phyloP scores from a whole-genome alignment of 2,329 filamentous ascomycete species.

The Microcera coccophila region DNA sequence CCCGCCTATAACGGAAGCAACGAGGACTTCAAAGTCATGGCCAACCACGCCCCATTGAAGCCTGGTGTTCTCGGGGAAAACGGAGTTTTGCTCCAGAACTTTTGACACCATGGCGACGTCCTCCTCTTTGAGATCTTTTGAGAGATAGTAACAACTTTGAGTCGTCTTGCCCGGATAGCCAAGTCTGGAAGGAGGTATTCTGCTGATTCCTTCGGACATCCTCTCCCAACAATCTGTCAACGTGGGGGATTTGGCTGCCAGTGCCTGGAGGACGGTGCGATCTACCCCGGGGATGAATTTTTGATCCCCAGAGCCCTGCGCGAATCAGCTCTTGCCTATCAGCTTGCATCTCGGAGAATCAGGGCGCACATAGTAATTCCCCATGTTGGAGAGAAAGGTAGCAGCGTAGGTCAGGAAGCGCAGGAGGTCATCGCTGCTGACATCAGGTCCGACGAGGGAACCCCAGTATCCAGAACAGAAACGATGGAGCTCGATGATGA shows the following conservation, averaged over 20 bases:
- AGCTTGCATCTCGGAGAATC: background rate
- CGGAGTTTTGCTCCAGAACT: slow-evolving; percentile 45
- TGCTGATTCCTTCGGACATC: slow-evolving; percentile 43
- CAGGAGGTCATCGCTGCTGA: slow-evolving; percentile 41
- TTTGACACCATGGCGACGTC: slow-evolving; percentile 52
- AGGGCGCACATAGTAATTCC: slow-evolving; percentile 52
- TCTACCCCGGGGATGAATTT: slow-evolving; percentile 55
- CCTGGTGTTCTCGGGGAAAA: slow-evolving; percentile 57
- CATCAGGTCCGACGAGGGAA: slow-evolving; percentile 37
- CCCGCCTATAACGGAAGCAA: slow-evolving; percentile 28
- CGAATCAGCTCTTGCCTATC: slow-evolving; percentile 3
- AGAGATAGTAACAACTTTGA: slow-evolving; percentile 55
- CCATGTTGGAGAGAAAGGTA: slow-evolving; percentile 55
- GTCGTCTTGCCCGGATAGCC: slow-evolving; percentile 51
- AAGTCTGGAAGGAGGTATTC: slow-evolving; percentile 50
- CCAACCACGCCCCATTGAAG: slow-evolving; percentile 31
- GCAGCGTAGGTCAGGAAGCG: slow-evolving; percentile 54
- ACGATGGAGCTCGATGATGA: slow-evolving; percentile 52
- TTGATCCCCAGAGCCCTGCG: slow-evolving; percentile 51
- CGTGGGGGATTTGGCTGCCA: slow-evolving; percentile 35
- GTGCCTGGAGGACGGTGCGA: slow-evolving; percentile 37
- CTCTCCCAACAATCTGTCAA: slow-evolving; percentile 29
- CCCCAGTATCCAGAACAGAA: slow-evolving; percentile 50
- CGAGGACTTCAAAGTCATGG: slow-evolving; percentile 45
- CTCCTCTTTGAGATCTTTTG: slow-evolving; percentile 46